Conservation (phyloP, 2,329 filamentous ascomycete species). For the Zarea fungicola region DNA sequence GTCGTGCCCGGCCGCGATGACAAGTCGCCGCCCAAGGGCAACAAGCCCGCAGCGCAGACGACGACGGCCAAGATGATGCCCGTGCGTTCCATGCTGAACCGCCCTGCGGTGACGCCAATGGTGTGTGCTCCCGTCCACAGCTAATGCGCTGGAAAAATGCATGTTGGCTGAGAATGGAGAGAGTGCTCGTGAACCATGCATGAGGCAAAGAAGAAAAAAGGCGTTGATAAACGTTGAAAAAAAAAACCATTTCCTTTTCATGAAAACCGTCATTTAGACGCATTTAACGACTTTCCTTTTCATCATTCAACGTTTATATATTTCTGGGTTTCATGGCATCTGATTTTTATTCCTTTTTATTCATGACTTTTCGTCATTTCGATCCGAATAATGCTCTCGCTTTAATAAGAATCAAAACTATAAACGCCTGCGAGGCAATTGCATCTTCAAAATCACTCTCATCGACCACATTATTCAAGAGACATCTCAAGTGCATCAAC, state of each 20-base stretch:
- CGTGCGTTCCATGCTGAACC: too few relatives aligned
- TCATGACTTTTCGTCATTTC: too few relatives aligned
- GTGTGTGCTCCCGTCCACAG: not conserved
- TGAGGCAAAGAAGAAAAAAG: too few relatives aligned
- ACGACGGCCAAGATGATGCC: not conserved
- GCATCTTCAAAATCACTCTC: too few relatives aligned
- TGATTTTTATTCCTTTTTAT: not conserved
- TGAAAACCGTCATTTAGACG: too few relatives aligned
- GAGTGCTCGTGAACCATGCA: too few relatives aligned
- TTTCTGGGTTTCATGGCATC: not conserved
- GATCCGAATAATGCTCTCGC: not conserved
- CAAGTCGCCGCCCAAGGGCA: conserved; percentile 17
- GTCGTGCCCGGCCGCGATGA: conserved; percentile 60
- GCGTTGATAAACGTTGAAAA: too few relatives aligned
- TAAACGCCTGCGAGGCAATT: not conserved
- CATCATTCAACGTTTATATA: not conserved
- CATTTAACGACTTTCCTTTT: not conserved
- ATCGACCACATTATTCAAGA: not conserved
- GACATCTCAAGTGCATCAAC: not conserved
- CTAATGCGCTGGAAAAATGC: too few relatives aligned
- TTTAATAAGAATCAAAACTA: not conserved
- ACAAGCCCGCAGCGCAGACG: not conserved
- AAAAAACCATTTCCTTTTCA: too few relatives aligned
- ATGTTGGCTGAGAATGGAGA: too few relatives aligned
- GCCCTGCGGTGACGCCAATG: not conserved